phyloP scores from a whole-genome alignment of 2,329 filamentous ascomycete species.

The Metarhizium guizhouense region DNA sequence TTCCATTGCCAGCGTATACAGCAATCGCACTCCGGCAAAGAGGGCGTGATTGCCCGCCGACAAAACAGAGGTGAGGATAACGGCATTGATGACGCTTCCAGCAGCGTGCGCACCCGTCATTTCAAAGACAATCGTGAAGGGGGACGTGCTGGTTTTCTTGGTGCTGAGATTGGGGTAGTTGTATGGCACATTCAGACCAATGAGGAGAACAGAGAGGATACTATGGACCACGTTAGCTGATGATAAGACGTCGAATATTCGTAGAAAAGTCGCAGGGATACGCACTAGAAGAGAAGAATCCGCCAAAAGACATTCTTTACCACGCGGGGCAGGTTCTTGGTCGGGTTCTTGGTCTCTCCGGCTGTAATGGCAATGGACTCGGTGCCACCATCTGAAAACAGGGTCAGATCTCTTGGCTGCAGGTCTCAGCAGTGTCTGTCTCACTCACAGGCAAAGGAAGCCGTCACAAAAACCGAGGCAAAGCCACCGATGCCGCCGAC shows the following conservation, averaged over 20 bases:
- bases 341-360: slow-evolving; percentile 55
- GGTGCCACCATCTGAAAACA: slow-evolving; percentile 35
- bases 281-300: slow-evolving; percentile 42
- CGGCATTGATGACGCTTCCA: slow-evolving; percentile 48
- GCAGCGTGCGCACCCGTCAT: slow-evolving; percentile 43
- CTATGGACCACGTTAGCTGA: slow-evolving; percentile 11
- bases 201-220: slow-evolving; percentile 27
- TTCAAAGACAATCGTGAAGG: slow-evolving; percentile 50
- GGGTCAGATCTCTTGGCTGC: neutral
- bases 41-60: slow-evolving; percentile 29
- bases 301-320: slow-evolving; percentile 60
- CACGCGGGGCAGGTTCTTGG: slow-evolving; percentile 50
- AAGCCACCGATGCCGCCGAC: slow-evolving; percentile 58
- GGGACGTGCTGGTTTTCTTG: slow-evolving; percentile 26
- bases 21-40: slow-evolving; percentile 24
- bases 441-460: slow-evolving; percentile 46
- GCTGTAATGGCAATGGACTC: slow-evolving; percentile 59
- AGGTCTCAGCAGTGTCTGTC: neutral
- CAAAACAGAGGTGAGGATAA: slow-evolving; percentile 34
- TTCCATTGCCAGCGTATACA: slow-evolving; percentile 28
- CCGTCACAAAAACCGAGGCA: slow-evolving; percentile 46
- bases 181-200: slow-evolving; percentile 53
- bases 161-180: slow-evolving; percentile 26
- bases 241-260: neutral
- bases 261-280: neutral